These are phyloP conservation scores for Actinomucor elegans DNA, from an alignment of 371 early-diverging fungal genomes.

Conservation along the genomic window DNA sequence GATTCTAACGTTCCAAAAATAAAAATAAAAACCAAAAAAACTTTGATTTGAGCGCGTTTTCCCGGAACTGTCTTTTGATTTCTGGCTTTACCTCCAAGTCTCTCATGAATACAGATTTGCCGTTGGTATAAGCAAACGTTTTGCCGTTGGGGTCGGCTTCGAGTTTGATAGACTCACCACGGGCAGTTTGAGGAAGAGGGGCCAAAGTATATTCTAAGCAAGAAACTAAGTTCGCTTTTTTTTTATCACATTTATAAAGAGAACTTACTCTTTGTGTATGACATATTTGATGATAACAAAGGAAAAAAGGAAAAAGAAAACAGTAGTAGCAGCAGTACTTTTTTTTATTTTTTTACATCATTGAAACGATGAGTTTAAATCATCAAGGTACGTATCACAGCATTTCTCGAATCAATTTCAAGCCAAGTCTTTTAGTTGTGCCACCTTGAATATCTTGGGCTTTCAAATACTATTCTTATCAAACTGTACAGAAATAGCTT, in stretches of 20 bases:
- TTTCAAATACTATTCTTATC: no score
- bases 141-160: slow-evolving; percentile 85
- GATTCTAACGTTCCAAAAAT: slow-evolving; percentile 59
- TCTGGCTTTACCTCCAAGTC: slow-evolving; percentile 66
- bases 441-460: no score
- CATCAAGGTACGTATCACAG: not conserved
- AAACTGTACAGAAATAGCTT: no score
- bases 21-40: not conserved
- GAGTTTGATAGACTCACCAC: slow-evolving; percentile 83
- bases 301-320: not conserved
- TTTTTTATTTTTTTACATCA: not conserved
- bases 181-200: slow-evolving; percentile 74
- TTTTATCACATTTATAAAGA: not conserved
- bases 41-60: not conserved
- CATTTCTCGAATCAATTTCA: not conserved
- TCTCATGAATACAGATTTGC: slow-evolving; percentile 86
- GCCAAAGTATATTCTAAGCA: slow-evolving; percentile 68
- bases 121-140: slow-evolving; percentile 87
- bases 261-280: slow-evolving; percentile 3
- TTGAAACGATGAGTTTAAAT: slow-evolving; percentile 11
- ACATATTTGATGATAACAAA: not conserved
- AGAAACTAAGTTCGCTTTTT: not conserved
- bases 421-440: not conserved
- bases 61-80: not conserved
- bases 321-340: not conserved